These are phyloP conservation scores for Ganoderma multipileum DNA, from an alignment of 1,284 basidiomycete genomes.

Conservation along the genomic window DNA sequence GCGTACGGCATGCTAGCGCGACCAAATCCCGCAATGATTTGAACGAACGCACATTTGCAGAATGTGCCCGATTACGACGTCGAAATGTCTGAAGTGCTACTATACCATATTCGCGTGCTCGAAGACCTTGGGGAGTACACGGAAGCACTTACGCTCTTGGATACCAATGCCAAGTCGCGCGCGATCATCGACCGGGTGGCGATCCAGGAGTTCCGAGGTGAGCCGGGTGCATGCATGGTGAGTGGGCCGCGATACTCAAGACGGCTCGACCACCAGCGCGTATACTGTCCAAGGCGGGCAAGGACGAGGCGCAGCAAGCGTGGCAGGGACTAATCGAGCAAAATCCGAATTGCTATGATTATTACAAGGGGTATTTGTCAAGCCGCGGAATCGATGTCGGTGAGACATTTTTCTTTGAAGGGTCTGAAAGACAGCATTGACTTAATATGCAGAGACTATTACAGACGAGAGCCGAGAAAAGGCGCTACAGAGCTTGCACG, in stretches of 20 bases:
- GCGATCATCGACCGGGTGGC: conserved; percentile 76
- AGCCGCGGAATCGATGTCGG: conserved; percentile 74
- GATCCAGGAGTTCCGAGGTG: conserved; percentile 78
- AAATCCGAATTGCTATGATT: conserved; percentile 86
- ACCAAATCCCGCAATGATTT: background rate
- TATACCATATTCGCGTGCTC: conserved; percentile 85
- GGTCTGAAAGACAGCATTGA: background rate
- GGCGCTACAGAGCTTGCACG: conserved; percentile 64
- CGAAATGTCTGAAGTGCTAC: conserved; percentile 86
- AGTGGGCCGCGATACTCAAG: conserved; percentile 24
- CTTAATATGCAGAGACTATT: conserved; percentile 44
- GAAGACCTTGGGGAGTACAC: conserved; percentile 77
- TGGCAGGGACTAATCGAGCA: conserved; percentile 85
- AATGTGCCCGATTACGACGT: conserved; percentile 79
- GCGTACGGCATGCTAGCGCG: conserved; percentile 23
- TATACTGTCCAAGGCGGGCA: conserved; percentile 70
- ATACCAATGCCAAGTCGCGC: conserved; percentile 68
- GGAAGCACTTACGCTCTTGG: conserved; percentile 69
- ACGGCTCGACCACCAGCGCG: conserved; percentile 55
- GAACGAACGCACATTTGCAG: conserved; percentile 44
- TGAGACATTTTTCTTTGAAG: conserved; percentile 39
- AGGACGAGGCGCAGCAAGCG: conserved; percentile 76
- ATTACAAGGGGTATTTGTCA: conserved; percentile 79
- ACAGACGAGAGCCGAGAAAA: conserved; percentile 57
- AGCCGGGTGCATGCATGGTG: conserved; percentile 17